Evolutionary conservation across 345 rosid genomes (phyloP).

Genomic region (Populus tremula): DNA sequence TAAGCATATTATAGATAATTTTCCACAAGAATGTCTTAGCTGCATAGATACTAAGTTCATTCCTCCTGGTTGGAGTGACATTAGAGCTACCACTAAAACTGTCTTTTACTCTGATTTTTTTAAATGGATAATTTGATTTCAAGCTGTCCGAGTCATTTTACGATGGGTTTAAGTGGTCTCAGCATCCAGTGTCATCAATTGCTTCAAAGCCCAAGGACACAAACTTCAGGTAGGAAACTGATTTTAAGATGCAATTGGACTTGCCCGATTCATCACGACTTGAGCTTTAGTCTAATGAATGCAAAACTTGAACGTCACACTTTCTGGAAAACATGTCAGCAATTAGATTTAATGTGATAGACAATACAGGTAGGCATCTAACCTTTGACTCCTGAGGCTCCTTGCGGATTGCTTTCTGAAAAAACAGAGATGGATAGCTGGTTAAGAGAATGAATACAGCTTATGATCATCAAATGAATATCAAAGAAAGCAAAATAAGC

Average conservation of each 20-base stretch:
- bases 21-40: background rate
- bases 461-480: background rate
- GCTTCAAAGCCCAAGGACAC: background rate
- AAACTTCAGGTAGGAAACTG: background rate
- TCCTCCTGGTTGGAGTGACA: background rate
- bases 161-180: background rate
- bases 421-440: conserved; percentile 1
- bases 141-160: background rate
- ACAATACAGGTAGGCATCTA: conserved; percentile 8
- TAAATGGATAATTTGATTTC: background rate
- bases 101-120: background rate
- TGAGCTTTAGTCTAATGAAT: background rate
- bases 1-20: background rate
- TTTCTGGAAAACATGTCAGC: background rate
- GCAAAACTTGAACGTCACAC: background rate
- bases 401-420: conserved; percentile 77
- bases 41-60: background rate
- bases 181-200: background rate
- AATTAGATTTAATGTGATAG: background rate
- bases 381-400: conserved; percentile 89
- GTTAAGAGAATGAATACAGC: background rate
- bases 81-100: background rate
- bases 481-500: background rate
- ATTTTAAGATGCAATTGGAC: background rate
- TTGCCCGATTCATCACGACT: background rate